Base-by-base conservation (phyloP, 2,329 filamentous ascomycete genomes). In the Trichophyton rubrum region DNA sequence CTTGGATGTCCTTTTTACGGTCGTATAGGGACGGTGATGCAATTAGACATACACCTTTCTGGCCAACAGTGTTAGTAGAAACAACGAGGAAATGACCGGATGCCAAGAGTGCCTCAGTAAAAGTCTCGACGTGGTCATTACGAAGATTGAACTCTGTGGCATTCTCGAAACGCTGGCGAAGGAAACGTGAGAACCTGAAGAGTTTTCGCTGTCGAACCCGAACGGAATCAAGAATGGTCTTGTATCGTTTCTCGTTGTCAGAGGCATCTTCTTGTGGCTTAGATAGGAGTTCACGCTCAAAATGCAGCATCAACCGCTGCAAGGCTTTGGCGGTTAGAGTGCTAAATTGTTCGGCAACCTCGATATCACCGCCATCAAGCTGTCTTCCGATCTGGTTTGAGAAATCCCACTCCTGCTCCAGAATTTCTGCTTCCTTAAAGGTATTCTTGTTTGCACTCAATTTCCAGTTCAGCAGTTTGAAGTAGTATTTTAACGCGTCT, bases 401-500 rank as follows among this genome's bases (percentile, higher is more conserved):
- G 69, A 97, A 97, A 61, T 90, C 90, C 93, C 93, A 99, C 74
- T 99, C 93, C 68, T 96, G 90, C 71, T 96, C 95, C 56, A 99
- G 77, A 65, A 99, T 87, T 78, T 99, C 93, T 5, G 93, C 93
- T 73, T 99, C 93, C 71, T 97, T 97, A 81, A 99, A 99, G 0
- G 91, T 96, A 75, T 97, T 99, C 73, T 96, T 97, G 78, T 97
- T 97, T 60, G 90, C 89, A 67, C 88, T 91, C 59, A 99, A 79
- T 73, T 97, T 97, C 90, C 91, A 97, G 71, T 97, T 96, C 51
- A 99, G 79, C 82, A 99, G 91, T 72, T 92, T 93, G 80, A 99
- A 99, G 75, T 99, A 99, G 73, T 96, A 97, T 72, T 92, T 95
- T 67, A 99, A 79, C 0, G 92, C 91, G 68, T 96, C 92, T 49